Percentiles rank a stretch among this genome's conserved stretches.
These are phyloP conservation scores for Paraphoma chrysanthemicola DNA, from an alignment of 2,329 filamentous ascomycete species.

Conservation along the genomic window DNA sequence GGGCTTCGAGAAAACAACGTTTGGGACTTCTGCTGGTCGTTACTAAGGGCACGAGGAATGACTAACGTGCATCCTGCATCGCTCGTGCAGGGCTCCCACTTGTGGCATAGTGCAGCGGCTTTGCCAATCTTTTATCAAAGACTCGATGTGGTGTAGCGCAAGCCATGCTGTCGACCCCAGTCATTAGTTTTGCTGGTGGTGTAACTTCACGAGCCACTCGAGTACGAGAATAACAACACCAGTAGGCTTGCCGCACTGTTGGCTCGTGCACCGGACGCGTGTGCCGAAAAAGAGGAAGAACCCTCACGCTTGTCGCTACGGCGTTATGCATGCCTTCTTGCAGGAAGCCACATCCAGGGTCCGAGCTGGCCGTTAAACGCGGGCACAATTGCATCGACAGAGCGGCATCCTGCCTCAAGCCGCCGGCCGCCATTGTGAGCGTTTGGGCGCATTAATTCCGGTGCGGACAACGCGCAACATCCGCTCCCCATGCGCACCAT, in stretches of 20 bases:
- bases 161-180: slow-evolving; percentile 31
- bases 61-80: slow-evolving; percentile 27
- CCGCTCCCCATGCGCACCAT: slow-evolving; percentile 9
- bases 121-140: slow-evolving; percentile 45
- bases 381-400: slow-evolving; percentile 19
- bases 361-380: slow-evolving; percentile 32
- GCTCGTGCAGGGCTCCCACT: slow-evolving; percentile 5
- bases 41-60: slow-evolving; percentile 24
- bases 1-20: slow-evolving; percentile 11
- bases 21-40: slow-evolving; percentile 8
- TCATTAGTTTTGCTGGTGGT: slow-evolving; percentile 22
- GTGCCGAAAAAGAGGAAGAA: slow-evolving; percentile 27
- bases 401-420: slow-evolving; percentile 27
- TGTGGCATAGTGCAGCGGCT: slow-evolving; percentile 15
- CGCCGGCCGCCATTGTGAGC: slow-evolving; percentile 24
- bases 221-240: slow-evolving; percentile 41
- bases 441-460: slow-evolving; percentile 28
- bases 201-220: slow-evolving; percentile 38
- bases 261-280: slow-evolving; percentile 33
- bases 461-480: slow-evolving; percentile 22
- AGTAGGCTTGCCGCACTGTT: slow-evolving; percentile 31
- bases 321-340: slow-evolving; percentile 33
- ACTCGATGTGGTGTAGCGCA: slow-evolving; percentile 33
- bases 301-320: slow-evolving; percentile 18
- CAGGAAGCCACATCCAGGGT: slow-evolving; percentile 26